These are phyloP conservation scores for Onygena corvina DNA, from an alignment of 2,329 filamentous ascomycete genomes.

Conservation along the genomic window DNA sequence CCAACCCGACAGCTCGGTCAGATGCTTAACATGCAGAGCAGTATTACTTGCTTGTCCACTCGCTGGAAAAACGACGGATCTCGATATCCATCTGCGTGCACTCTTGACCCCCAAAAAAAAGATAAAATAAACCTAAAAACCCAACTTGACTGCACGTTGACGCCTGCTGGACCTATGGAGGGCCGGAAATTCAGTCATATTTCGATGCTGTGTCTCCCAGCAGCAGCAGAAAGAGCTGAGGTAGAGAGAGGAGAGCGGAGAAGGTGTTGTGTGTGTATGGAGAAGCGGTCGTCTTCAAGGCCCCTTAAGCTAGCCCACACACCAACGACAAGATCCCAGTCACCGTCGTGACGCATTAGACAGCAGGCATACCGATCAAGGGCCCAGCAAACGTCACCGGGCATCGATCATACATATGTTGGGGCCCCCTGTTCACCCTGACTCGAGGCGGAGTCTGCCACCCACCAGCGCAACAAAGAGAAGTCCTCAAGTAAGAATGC, in stretches of 20 bases:
- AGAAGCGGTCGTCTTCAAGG: too few relatives aligned
- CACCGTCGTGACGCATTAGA: not conserved
- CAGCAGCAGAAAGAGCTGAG: too few relatives aligned
- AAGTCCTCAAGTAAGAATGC: not conserved
- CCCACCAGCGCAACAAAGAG: conserved; percentile 3
- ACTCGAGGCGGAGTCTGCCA: not conserved
- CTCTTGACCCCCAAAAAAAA: not conserved
- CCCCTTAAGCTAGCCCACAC: too few relatives aligned
- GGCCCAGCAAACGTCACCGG: not conserved
- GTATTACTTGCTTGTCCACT: not conserved
- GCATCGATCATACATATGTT: not conserved
- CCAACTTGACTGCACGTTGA: not conserved
- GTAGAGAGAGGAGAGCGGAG: too few relatives aligned
- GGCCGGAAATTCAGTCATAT: too few relatives aligned
- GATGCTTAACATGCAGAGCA: conserved; percentile 3
- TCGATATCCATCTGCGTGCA: not conserved
- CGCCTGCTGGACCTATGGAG: not conserved
- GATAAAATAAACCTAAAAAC: not conserved
- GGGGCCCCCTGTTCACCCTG: not conserved
- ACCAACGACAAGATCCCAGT: too few relatives aligned
- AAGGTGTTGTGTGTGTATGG: too few relatives aligned
- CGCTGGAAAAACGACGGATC: not conserved
- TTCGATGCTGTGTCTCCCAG: too few relatives aligned
- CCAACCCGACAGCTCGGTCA: conserved; percentile 2
- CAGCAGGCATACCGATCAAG: too few relatives aligned